phyloP scores from a whole-genome alignment of 495 filamentous ascomycete species.

The Hyaloscypha variabilis region DNA sequence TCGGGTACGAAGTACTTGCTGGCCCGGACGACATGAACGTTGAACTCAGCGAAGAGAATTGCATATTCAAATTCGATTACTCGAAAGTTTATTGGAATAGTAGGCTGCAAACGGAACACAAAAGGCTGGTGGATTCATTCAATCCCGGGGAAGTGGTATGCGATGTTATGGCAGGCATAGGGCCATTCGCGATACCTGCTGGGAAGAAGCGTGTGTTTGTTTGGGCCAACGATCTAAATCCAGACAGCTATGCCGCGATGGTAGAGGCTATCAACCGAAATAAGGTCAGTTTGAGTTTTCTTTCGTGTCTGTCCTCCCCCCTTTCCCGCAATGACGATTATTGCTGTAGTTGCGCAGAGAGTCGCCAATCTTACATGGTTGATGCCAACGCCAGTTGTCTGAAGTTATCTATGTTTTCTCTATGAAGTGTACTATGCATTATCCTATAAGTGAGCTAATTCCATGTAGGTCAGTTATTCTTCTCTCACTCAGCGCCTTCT shows the following conservation, averaged over 20 bases:
- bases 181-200: constrained; percentile 91
- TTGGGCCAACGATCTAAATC: constrained; percentile 97
- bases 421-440: not conserved
- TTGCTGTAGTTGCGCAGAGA: not conserved
- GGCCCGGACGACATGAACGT: constrained; percentile 82
- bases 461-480: not conserved
- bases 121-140: constrained; percentile 77
- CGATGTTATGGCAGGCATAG: constrained; percentile 98
- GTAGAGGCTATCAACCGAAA: constrained; percentile 71
- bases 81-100: constrained; percentile 98
- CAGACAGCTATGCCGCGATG: constrained; percentile 77
- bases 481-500: not conserved
- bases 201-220: constrained; percentile 90
- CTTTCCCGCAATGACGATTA: constrained; percentile 14
- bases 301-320: not conserved
- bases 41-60: constrained; percentile 64
- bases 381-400: no score
- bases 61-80: constrained; percentile 72
- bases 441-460: not conserved
- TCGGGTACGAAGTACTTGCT: constrained; percentile 88
- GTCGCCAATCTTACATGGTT: no score
- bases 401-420: not conserved
- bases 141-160: constrained; percentile 82
- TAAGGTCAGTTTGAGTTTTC: constrained; percentile 54
- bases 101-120: constrained; percentile 85